Base-by-base conservation (phyloP, 306 rosid genomes). In the Malus fusca region DNA sequence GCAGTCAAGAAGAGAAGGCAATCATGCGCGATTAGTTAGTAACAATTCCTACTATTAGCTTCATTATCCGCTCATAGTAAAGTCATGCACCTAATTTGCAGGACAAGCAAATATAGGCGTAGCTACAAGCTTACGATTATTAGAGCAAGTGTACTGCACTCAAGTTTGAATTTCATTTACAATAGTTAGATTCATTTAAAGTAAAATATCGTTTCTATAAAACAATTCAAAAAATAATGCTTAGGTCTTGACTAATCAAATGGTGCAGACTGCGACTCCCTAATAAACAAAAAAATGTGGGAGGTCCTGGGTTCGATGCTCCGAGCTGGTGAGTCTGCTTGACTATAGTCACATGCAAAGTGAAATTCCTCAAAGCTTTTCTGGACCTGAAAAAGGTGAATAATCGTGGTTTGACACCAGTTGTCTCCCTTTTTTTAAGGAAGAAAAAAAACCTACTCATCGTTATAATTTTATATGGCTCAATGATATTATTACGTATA, bases 361-460 rank as follows among this genome's bases (percentile, higher is more conserved):
- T 37, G 42, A 37, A 37, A 37, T 37, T 37, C 10, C 2, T 8
- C 42, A 7, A 7, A 37, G 42, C 42, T 8, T 37, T 37, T 37
- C 2, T 2, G 0, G 42, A 7, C 42, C 0, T 0, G 10, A 37
- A 37, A 37, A 37, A 7, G 0, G 0, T 37, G 42, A 7, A 37
- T 37, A 37, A 37, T 0, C 42, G 10, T 37, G 0, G 10, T 0
- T 37, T 7, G 2, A 0, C 10, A 37, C 42, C 10, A 37, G 42
- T 6, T 37, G 42, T 7, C 42, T 7, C 42, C 1, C 0, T 37
- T 37, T 37, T 37, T 6, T 37, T 7, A 37, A 37, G 8, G 42
- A 37, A 37, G 8, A 37, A 37, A 37, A 37, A 37, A 7, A 35
- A 15, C 55, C 21, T 15, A 15, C 21, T 48, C 55, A 48, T 48